A percentile compares a stretch with the other conserved stretches of the same genome.
These are phyloP conservation scores for Hermanozyma aechmeae DNA, from an alignment of 805 yeast genomes.

Conservation along the genomic window DNA sequence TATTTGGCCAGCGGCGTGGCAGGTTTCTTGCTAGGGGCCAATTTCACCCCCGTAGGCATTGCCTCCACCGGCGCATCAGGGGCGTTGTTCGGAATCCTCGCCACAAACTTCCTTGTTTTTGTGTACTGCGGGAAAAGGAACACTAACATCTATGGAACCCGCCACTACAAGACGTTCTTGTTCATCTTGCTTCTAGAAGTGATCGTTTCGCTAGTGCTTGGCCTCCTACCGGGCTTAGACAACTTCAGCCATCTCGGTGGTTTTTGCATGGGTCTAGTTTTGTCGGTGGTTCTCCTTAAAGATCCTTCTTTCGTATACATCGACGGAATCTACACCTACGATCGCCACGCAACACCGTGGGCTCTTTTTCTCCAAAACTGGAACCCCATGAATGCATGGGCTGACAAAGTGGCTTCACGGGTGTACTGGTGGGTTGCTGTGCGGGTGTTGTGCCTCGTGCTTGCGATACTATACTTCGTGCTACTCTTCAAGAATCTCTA, in stretches of 20 bases:
- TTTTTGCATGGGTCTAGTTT: slow-evolving; percentile 48
- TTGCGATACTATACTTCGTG: slow-evolving; percentile 42
- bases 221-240: slow-evolving; percentile 65
- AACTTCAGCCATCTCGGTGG: slow-evolving; percentile 74
- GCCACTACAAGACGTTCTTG: slow-evolving; percentile 38
- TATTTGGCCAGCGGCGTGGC: slow-evolving; percentile 55
- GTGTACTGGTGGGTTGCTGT: slow-evolving; percentile 46
- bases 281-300: slow-evolving; percentile 40
- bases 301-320: slow-evolving; percentile 44
- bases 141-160: slow-evolving; percentile 35
- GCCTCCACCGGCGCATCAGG: slow-evolving; percentile 69
- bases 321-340: slow-evolving; percentile 30
- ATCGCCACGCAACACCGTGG: slow-evolving; percentile 18
- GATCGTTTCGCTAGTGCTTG: slow-evolving; percentile 49
- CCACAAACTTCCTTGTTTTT: slow-evolving; percentile 48
- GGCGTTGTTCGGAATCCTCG: slow-evolving; percentile 60
- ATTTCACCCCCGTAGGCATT: slow-evolving; percentile 57
- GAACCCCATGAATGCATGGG: slow-evolving; percentile 28
- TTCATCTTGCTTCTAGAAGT: slow-evolving; percentile 46
- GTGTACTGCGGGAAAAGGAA: slow-evolving; percentile 43
- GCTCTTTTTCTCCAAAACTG: slow-evolving; percentile 26
- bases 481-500: slow-evolving; percentile 40
- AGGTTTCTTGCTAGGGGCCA: slow-evolving; percentile 62
- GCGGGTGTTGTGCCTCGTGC: slow-evolving; percentile 34
- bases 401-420: slow-evolving; percentile 22